phyloP scores from a whole-genome alignment of 768 basidiomycete species.

The Cubamyces sp. region DNA sequence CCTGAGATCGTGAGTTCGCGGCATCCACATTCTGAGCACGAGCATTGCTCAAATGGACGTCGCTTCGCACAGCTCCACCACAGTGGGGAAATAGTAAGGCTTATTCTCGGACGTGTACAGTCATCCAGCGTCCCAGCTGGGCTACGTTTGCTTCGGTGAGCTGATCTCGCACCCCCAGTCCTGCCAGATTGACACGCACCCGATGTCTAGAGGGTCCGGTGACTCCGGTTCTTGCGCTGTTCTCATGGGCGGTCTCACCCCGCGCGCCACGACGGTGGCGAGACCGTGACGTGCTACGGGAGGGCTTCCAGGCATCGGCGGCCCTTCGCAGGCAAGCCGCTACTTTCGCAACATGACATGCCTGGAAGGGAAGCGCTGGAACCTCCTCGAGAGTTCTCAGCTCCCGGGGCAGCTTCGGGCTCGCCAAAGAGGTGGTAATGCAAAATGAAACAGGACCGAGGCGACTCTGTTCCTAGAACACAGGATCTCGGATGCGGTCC shows the following conservation, averaged over 20 bases:
- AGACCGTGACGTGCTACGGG: background rate
- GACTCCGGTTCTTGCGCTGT: conserved; percentile 1
- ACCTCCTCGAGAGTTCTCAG: background rate
- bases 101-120: conserved; percentile 25
- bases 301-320: conserved; percentile 19
- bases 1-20: background rate
- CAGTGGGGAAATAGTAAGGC: conserved; percentile 18
- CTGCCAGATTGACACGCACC: conserved; percentile 21
- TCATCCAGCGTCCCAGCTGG: conserved; percentile 6
- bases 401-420: conserved; percentile 14
- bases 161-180: conserved; percentile 2
- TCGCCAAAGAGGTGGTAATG: conserved; percentile 11
- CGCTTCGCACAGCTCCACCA: conserved; percentile 13
- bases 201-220: conserved; percentile 18
- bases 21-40: background rate
- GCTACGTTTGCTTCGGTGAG: background rate
- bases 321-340: conserved; percentile 12
- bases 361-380: background rate
- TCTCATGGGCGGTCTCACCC: conserved; percentile 11
- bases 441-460: conserved; percentile 15
- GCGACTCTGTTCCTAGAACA: conserved; percentile 9
- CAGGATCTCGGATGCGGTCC: conserved; percentile 5
- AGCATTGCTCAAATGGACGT: background rate
- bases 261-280: background rate
- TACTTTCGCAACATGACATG: conserved; percentile 4